Percentiles rank a stretch among this genome's conserved stretches.
Evolutionary conservation across 1,139 yeast species (phyloP).

Genomic region (Hansenula sp.): DNA sequence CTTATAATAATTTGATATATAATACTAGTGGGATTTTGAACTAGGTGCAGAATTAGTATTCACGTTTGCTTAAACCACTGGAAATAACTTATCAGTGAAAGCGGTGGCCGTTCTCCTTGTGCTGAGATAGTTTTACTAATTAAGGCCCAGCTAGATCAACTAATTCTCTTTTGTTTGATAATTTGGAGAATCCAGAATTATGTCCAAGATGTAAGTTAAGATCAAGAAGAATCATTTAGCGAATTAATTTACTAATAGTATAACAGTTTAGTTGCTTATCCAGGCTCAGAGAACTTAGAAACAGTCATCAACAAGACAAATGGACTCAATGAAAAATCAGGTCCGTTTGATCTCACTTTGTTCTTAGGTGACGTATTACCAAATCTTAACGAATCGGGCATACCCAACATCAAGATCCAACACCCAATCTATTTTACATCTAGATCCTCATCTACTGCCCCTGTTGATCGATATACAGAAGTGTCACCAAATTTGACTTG

Average conservation of each 20-base stretch:
- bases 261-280: conserved; percentile 2
- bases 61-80: too few relatives aligned
- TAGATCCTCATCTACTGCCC: conserved; percentile 6
- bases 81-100: too few relatives aligned
- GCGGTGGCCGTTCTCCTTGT: too few relatives aligned
- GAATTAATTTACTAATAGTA: neutral
- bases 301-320: conserved; percentile 46
- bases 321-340: conserved; percentile 48
- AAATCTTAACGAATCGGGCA: neutral
- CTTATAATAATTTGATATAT: too few relatives aligned
- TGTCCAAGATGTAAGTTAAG: conserved; percentile 1
- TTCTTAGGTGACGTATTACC: conserved; percentile 45
- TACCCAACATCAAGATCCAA: conserved; percentile 14
- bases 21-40: too few relatives aligned
- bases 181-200: too few relatives aligned
- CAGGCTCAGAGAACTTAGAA: conserved; percentile 26
- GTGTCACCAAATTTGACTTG: conserved; percentile 18
- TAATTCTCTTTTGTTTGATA: too few relatives aligned
- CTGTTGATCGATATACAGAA: neutral
- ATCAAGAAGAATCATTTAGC: too few relatives aligned
- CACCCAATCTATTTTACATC: conserved; percentile 31
- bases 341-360: conserved; percentile 58
- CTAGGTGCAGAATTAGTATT: too few relatives aligned
- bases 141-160: too few relatives aligned
- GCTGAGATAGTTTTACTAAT: too few relatives aligned